Percentiles rank a stretch among this genome's conserved stretches.
Evolutionary conservation across 257 asterid species (phyloP).

Genomic region (Ehretia macrophylla): DNA sequence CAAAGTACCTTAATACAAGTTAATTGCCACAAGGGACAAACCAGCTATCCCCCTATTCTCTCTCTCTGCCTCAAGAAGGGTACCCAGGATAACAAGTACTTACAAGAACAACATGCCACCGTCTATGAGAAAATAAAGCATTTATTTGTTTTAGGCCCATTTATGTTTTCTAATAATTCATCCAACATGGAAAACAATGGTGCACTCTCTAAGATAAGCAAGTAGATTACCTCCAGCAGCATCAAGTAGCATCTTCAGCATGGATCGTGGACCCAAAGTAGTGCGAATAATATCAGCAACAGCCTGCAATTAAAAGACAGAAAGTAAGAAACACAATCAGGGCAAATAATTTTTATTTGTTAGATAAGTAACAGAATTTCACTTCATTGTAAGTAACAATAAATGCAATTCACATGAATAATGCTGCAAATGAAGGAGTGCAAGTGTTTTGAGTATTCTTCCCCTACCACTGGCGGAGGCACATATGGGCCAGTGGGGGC

Average conservation of each 20-base stretch:
- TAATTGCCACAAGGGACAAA: no score
- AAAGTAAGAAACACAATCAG: not conserved
- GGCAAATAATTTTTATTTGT: not conserved
- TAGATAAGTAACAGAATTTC: no score
- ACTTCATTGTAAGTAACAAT: not conserved
- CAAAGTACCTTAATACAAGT: no score
- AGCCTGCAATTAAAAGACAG: conserved; percentile 44
- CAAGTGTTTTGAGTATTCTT: no score
- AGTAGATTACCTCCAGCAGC: conserved; percentile 62
- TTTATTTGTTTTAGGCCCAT: not conserved
- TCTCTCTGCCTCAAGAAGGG: no score
- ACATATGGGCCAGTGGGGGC: no score
- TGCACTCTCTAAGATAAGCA: not conserved
- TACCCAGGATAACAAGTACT: no score
- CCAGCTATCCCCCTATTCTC: no score
- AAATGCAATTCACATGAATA: not conserved
- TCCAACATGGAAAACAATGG: not conserved
- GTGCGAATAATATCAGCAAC: conserved; percentile 95
- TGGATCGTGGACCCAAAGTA: conserved; percentile 89
- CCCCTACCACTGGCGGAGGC: no score
- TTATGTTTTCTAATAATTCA: not conserved
- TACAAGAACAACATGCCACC: no score
- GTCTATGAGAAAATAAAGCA: no score
- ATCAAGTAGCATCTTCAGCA: conserved; percentile 94
- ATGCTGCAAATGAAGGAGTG: not conserved